Percentiles rank a stretch among this genome's conserved stretches.
Conservation (phyloP, 305 asterid genomes). For the Petunia hybrid region DNA sequence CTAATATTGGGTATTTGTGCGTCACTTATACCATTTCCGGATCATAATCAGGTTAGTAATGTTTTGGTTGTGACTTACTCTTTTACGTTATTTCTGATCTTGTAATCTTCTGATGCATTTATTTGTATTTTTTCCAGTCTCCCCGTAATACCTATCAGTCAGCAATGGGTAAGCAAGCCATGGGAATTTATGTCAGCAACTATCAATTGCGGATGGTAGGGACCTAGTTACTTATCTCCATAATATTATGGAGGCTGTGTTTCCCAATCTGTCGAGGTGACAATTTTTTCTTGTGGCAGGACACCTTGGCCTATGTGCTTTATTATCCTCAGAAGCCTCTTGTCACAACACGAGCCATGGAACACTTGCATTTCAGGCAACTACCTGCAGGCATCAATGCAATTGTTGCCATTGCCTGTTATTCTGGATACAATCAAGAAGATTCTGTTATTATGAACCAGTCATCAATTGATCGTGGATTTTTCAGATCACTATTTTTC, state of each 20-base stretch:
- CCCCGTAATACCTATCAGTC: slow-evolving; percentile 99
- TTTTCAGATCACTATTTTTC: slow-evolving; percentile 91
- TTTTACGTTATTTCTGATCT: slow-evolving; percentile 37
- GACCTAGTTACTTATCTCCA: slow-evolving; percentile 27
- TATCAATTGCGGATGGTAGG: slow-evolving; percentile 96
- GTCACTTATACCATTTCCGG: slow-evolving; percentile 97
- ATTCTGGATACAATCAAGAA: slow-evolving; percentile 97
- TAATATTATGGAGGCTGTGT: neutral
- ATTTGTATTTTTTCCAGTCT: slow-evolving; percentile 59
- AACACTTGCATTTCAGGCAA: slow-evolving; percentile 97
- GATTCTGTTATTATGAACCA: slow-evolving; percentile 99
- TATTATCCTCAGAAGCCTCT: slow-evolving; percentile 99
- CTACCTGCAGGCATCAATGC: slow-evolving; percentile 99
- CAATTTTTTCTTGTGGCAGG: slow-evolving; percentile 54
- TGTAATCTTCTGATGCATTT: neutral
- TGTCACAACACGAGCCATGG: slow-evolving; percentile 98
- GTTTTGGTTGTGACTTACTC: slow-evolving; percentile 27
- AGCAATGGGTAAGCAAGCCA: slow-evolving; percentile 99
- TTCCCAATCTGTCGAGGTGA: slow-evolving; percentile 2
- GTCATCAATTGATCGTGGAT: slow-evolving; percentile 98
- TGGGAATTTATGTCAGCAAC: slow-evolving; percentile 98
- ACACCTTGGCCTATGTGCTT: slow-evolving; percentile 93
- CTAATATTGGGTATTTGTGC: slow-evolving; percentile 97
- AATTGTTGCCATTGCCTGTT: slow-evolving; percentile 94
- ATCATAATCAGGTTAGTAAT: slow-evolving; percentile 87